These are phyloP conservation scores for Eutrema yunnanense DNA, from an alignment of 345 rosid species.

Conservation along the genomic window DNA sequence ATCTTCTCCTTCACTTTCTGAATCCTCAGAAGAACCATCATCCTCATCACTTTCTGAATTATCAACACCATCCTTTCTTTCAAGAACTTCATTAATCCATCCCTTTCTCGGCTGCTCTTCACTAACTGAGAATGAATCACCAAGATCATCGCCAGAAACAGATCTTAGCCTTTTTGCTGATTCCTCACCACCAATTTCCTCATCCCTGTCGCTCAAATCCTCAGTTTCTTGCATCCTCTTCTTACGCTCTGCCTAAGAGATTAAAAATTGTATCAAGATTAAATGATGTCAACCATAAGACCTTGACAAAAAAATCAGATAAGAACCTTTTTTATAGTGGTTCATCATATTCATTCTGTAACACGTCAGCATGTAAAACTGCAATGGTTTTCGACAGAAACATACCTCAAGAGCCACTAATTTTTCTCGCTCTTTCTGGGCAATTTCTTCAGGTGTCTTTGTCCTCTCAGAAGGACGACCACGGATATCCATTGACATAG, in stretches of 20 bases:
- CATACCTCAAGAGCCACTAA: constrained; percentile 75
- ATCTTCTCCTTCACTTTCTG: constrained; percentile 39
- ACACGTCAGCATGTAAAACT: background rate
- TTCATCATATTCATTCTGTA: background rate
- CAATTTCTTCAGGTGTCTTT: constrained; percentile 94
- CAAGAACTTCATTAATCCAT: constrained; percentile 89
- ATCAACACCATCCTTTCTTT: constrained; percentile 44
- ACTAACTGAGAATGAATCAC: constrained; percentile 72
- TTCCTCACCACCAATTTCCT: constrained; percentile 43
- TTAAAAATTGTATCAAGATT: background rate
- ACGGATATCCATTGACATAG: constrained; percentile 60
- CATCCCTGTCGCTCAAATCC: constrained; percentile 72
- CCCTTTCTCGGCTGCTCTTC: constrained; percentile 57
- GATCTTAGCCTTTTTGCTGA: constrained; percentile 35
- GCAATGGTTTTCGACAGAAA: background rate
- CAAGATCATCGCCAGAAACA: constrained; percentile 85
- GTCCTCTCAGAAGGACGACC: constrained; percentile 81
- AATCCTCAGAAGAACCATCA: constrained; percentile 54
- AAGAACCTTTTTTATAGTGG: background rate
- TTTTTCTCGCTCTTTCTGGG: constrained; percentile 84
- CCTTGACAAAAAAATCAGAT: background rate
- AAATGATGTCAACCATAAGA: constrained; percentile 7
- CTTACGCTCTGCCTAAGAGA: constrained; percentile 69
- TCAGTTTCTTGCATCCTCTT: constrained; percentile 74
- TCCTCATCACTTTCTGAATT: constrained; percentile 50